These are phyloP conservation scores for Lophiostoma macrostomum DNA, from an alignment of 495 filamentous ascomycete species.

Conservation along the genomic window DNA sequence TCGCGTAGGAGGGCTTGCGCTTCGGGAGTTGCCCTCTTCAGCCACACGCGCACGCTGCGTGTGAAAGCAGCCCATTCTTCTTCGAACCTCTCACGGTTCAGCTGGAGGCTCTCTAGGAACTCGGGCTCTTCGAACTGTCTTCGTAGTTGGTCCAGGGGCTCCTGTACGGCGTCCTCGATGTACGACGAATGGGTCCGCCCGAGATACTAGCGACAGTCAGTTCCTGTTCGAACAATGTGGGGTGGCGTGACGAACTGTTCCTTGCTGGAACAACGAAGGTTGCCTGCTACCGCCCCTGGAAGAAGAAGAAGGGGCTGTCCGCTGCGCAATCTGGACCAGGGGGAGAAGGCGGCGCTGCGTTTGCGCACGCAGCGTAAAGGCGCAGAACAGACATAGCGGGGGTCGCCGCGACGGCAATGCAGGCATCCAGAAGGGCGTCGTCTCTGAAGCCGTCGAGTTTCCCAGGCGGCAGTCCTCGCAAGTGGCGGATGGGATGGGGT, in stretches of 20 bases:
- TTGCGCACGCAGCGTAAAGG: slow-evolving; percentile 1
- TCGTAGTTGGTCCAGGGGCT: background rate
- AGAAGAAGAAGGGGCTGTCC: background rate
- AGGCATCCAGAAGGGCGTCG: slow-evolving; percentile 22
- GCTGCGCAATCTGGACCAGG: slow-evolving; percentile 12
- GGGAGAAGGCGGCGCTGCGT: slow-evolving; percentile 8
- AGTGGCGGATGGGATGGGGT: too few species aligned
- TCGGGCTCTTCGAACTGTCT: slow-evolving; percentile 3
- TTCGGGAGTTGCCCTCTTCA: slow-evolving; percentile 7
- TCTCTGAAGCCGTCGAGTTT: too few species aligned
- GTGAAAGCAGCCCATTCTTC: slow-evolving; percentile 19
- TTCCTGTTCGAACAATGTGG: too few species aligned
- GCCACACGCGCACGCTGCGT: slow-evolving; percentile 3
- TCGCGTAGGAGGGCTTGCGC: too few species aligned
- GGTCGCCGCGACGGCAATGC: slow-evolving; percentile 8
- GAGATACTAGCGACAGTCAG: background rate
- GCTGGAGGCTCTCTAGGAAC: slow-evolving; percentile 18
- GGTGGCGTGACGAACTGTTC: too few species aligned
- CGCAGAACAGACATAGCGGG: slow-evolving; percentile 26
- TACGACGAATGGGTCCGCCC: background rate
- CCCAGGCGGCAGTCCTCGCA: too few species aligned
- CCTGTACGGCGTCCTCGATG: background rate
- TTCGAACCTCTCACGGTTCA: slow-evolving; percentile 16
- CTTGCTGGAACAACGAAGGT: too few species aligned
- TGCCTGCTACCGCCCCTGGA: background rate